Base-by-base conservation (phyloP, 495 filamentous ascomycete species). In the Xylaria cubensis region DNA sequence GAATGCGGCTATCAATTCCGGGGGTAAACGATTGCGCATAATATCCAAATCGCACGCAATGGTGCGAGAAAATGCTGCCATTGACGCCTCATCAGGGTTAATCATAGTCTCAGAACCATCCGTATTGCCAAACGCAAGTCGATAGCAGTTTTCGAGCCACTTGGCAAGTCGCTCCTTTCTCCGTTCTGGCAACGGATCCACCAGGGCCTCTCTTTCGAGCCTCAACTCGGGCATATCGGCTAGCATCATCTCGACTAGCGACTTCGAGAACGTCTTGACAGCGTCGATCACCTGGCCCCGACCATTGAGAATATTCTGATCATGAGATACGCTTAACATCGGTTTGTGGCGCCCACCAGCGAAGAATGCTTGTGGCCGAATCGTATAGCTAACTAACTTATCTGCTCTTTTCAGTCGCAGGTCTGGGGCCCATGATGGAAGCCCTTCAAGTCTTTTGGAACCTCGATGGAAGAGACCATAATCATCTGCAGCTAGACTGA, bases 341-440 rank as follows among this genome's bases (percentile, higher is more conserved):
- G 69, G 69, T 48, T 68, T 73, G 29, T 6, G 53, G 21, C 64
- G 34, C 2, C 70, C 70, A 13, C 78, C 78, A 32, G 78, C 69
- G 17, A 69, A 75, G 24, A 72, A 75, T 24, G 74, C 70, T 59
- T 78, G 74, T n/a, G 75, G 70, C 7, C 73, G 68, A 36, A 75
- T 68, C 3, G 76, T 80, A 69, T 75, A 78, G 24, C 67, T 69
- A 13, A 76, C 70, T 34, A 80, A 56, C 26, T 64, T 63, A 26
- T 77, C 69, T 56, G 34, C 34, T 42, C 34, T 51, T 39, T 71
- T 55, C 19, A 67, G 26, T 3, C 63, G 75, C 50, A 77, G 67
- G 51, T 80, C 76, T 1, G 78, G 78, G n/a, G 72, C 74, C 78
- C 78, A 80, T 3, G 76, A 75, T 6, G 78, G 76, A 2, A 80